Base-by-base conservation (phyloP, 495 filamentous ascomycete genomes). In the Clavariopsis aquatica region DNA sequence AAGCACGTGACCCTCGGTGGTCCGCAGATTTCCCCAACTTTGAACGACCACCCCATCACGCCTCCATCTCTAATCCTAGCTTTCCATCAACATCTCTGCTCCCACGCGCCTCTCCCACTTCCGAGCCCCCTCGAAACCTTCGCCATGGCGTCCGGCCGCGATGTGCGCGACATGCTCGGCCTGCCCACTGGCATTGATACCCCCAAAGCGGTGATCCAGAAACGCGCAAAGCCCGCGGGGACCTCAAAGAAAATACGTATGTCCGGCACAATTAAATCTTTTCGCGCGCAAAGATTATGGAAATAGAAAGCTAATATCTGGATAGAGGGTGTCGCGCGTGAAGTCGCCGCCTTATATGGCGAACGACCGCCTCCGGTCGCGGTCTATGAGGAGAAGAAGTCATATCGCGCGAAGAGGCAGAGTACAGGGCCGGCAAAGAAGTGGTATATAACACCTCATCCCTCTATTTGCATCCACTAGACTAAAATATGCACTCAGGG, bases 291-390 rank as follows among this genome's bases (percentile, higher is more conserved):
- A 6, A 2, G 23, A 12, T 47, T 49, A 12, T 46, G n/a, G n/a
- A 24, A 7, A 31, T 49, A 64, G 54, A 70, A 24, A 26, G 4
- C 9, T 46, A 29, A 34, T 41, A 15, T 43, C 5, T 56, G 66
- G 79, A 78, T 81, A 96, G 82, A 92, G 84, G 75, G 93, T 74
- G 87, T 89, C 49, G 84, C 81, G 36, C 83, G 86, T 57, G 86
- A 89, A 76, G 77, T 89, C 6, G 85, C 80, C 64, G 85, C 86
- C 46, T 76, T 89, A 13, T 78, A 87, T 22, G 87, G 87, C 51
- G 85, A 88, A 75, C 78, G 86, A 64, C 86, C 86, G 51, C 87
- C 87, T 47, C 86, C 86, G 47, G 86, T 89, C 65, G 81, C 86
- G 15, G 84, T 88, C 66, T 83, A 81, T 53, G 84, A 88, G 70